These are phyloP conservation scores for Fusarium chaquense DNA, from an alignment of 2,329 filamentous ascomycete genomes.

Conservation along the genomic window DNA sequence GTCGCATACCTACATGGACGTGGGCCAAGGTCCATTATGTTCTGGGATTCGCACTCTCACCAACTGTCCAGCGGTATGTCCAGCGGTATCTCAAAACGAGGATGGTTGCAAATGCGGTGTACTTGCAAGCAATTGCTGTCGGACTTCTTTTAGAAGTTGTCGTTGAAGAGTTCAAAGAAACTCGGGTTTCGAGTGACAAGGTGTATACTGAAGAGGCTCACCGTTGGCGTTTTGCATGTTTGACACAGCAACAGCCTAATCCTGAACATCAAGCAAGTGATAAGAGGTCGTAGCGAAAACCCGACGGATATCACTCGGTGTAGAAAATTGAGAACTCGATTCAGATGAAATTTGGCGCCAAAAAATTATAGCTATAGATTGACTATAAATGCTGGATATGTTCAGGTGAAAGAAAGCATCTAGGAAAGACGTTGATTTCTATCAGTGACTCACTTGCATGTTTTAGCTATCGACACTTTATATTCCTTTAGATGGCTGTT, in stretches of 20 bases:
- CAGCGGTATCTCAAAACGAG: background rate
- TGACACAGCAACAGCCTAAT: background rate
- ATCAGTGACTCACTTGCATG: background rate
- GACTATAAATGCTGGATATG: background rate
- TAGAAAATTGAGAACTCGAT: background rate
- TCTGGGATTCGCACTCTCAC: background rate
- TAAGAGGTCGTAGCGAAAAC: background rate
- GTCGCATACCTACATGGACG: background rate
- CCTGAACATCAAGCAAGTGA: background rate
- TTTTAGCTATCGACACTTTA: background rate
- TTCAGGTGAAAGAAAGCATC: background rate
- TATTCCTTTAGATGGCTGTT: background rate
- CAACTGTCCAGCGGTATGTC: background rate
- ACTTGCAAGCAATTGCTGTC: background rate
- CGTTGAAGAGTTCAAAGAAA: too few relatives aligned
- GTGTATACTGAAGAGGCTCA: background rate
- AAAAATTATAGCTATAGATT: background rate
- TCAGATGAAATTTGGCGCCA: background rate
- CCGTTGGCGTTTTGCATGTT: background rate
- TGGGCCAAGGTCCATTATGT: background rate
- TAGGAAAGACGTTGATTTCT: background rate
- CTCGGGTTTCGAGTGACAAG: background rate
- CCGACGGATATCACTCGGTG: background rate
- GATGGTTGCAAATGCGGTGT: background rate
- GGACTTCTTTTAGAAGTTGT: too few relatives aligned